Base-by-base conservation (phyloP, 768 basidiomycete genomes). In the Suillus decipiens region DNA sequence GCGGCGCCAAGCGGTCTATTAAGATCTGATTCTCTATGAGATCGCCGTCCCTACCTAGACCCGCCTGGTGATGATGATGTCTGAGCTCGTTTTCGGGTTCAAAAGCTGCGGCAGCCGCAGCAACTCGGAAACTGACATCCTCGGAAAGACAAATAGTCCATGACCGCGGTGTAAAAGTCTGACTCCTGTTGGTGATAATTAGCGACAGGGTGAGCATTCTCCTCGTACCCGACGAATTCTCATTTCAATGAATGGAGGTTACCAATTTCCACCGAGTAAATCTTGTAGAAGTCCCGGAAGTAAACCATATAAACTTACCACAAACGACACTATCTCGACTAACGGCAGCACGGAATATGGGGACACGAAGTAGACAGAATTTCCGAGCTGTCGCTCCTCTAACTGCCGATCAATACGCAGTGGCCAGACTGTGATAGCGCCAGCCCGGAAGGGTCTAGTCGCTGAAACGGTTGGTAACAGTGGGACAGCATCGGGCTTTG, bases 171-270 rank as follows among this genome's bases (percentile, higher is more conserved):
- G 37, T 17, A 39, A 54, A 17, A 14, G 36, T 24, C 36, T 24
- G 19, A 51, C 9, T n/a, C 19, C 17, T 57, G 37, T 9, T 57
- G 17, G 24, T 28, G 55, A 56, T 41, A 41, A 57, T 41, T 42
- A 57, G 37, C 24, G 39, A 28, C 56, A 57, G 56, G 56, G 56
- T 57, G 31, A 57, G 56, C 28, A 28, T 56, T 56, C 37, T 56
- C 55, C 55, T 56, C n/a, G 50, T 5, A 33, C 37, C 37, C 17
- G 37, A 56, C 5, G 37, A 37, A 56, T 37, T 56, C 55, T 28
- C 22, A 24, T 39, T 24, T 28, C 37, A 56, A 56, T 56, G 55
- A 17, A 37, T 55, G 54, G n/a, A 55, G 34, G n/a, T 22, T 22
- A 36, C n/a, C 56, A 12, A 57, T 41, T 41, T 57, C 56, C 24